These are phyloP conservation scores for Dactylorhiza incarnata DNA, from an alignment of 106 monocot species.

Conservation along the genomic window DNA sequence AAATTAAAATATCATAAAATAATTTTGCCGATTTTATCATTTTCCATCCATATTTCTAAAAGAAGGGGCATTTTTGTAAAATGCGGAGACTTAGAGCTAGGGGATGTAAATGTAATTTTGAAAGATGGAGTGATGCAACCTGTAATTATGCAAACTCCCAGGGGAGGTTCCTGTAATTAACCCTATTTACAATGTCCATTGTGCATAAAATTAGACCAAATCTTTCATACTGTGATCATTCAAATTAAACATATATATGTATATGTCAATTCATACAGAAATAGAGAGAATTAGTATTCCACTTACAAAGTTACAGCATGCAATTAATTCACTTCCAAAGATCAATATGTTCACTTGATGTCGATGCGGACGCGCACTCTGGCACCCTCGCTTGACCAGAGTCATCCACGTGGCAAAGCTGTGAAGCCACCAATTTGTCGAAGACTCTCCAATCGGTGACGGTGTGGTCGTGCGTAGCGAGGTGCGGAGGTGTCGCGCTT, in stretches of 20 bases:
- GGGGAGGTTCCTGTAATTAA: too few relatives aligned
- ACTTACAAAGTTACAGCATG: neutral
- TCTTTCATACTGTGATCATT: neutral
- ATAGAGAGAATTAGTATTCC: neutral
- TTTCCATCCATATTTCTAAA: too few relatives aligned
- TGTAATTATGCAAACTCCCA: too few relatives aligned
- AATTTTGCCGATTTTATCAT: too few relatives aligned
- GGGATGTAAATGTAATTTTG: too few relatives aligned
- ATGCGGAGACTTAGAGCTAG: too few relatives aligned
- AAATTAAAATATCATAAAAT: too few relatives aligned
- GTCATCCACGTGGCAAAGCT: constrained; percentile 42
- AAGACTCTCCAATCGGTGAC: constrained; percentile 63
- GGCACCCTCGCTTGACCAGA: neutral
- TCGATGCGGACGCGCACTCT: constrained; percentile 44
- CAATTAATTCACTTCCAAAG: constrained; percentile 46
- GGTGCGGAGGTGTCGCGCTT: constrained; percentile 28
- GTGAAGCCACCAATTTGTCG: constrained; percentile 63
- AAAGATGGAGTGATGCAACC: too few relatives aligned
- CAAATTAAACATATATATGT: neutral
- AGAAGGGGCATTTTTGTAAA: too few relatives aligned
- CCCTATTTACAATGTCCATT: too few relatives aligned
- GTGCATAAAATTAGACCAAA: too few relatives aligned
- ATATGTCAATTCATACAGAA: neutral
- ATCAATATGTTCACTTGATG: constrained; percentile 42
- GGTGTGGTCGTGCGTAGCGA: constrained; percentile 8